These are phyloP conservation scores for Botrytis porri DNA, from an alignment of 2,329 filamentous ascomycete genomes.

Conservation along the genomic window DNA sequence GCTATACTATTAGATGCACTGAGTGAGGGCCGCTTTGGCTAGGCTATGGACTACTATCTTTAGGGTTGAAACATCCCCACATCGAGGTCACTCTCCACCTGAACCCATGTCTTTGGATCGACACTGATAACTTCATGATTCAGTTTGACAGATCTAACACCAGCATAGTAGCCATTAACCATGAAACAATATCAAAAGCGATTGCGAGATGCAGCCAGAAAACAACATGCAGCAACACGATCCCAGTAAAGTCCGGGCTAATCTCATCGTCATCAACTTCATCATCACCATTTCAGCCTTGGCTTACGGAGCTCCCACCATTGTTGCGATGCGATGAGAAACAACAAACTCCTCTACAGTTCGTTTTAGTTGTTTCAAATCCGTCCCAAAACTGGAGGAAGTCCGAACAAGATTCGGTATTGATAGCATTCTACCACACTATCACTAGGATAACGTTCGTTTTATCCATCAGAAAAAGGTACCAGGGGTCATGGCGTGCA, in stretches of 20 bases:
- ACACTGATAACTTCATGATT: not conserved
- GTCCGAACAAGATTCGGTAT: not conserved
- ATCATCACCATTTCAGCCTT: not conserved
- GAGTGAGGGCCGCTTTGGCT: not conserved
- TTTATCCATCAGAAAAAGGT: not conserved
- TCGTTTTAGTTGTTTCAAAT: not conserved
- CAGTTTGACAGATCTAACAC: not conserved
- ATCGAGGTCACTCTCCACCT: not conserved
- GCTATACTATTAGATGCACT: not conserved
- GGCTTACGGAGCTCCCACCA: not conserved
- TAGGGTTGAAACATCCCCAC: slow-evolving; percentile 7
- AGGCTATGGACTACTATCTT: not conserved
- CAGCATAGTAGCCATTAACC: not conserved
- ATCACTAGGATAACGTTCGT: not conserved
- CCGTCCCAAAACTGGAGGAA: slow-evolving; percentile 1
- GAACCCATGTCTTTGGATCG: not conserved
- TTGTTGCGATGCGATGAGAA: not conserved
- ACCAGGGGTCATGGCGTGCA: slow-evolving; percentile 10
- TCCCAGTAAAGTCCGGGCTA: slow-evolving; percentile 9
- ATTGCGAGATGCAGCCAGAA: not conserved
- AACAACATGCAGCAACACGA: not conserved
- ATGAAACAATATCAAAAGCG: not conserved
- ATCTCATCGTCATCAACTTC: not conserved
- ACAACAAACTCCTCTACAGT: not conserved
- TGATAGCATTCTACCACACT: not conserved